Evolutionary conservation across 306 rosid genomes (phyloP), one percentile per base, ranked within the genome.

Genomic region (apple (Malus domestica)): DNA sequence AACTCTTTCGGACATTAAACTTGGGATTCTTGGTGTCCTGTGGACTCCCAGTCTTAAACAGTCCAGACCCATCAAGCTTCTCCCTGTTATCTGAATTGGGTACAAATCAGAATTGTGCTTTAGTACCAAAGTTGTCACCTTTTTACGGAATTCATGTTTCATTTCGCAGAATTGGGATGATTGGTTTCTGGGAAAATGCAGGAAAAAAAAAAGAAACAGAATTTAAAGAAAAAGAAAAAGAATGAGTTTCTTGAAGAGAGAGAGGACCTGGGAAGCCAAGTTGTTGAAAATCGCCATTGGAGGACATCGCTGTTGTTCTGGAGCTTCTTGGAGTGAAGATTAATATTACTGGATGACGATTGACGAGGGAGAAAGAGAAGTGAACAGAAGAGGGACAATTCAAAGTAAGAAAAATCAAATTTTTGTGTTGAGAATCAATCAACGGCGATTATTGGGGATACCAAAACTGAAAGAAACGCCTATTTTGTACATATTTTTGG

Each of bases 1-100:
- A 88, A 76, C 93, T 91, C 70, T 71, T 84, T 23, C 96, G 86
- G 40, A 78, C 25, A 77, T 85, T 83, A 74, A 42, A 84, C 72
- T 71, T 79, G 27, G 82, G 35, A 25, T 64, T 76, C 51, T 57
- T 68, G 67, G 42, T 23, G 67, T 79, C 80, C 66, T 79, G 46
- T 18, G 78, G 19, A 77, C 69, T 67, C 27, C 49, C 67, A 38
- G 61, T 23, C 33, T 76, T 77, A 32, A 80, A 71, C 46, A 60
- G 23, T 35, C 4, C 33, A 18, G 73, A 79, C 55, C 80, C 87
- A 70, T 87, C 90, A 74, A 87, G 78, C 85, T 87, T 89, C 82
- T 61, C 64, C 71, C 93, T 83, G 61, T 32, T 68, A 70, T 76
- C 88, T 55, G 84, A 40, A 35, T 70, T 27, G 51, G 32, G 74